phyloP scores from a whole-genome alignment of 345 rosid species.

The Alliaria petiolata region DNA sequence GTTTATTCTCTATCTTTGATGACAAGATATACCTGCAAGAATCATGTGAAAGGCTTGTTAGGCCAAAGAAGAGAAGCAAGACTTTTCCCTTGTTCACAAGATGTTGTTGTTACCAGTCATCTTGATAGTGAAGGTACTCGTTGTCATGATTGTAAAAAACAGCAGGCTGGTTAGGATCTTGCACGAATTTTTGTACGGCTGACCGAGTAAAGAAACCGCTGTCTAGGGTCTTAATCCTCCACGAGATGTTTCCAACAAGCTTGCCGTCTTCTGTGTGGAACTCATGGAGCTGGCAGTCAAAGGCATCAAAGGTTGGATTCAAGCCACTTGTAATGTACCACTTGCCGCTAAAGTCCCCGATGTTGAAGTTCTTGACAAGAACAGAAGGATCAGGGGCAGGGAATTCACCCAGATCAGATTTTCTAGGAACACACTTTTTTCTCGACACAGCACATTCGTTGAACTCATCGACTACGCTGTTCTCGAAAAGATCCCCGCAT shows the following conservation, averaged over 20 bases:
- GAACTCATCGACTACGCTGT: constrained; percentile 84
- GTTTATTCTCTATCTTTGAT: constrained; percentile 63
- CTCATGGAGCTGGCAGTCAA: constrained; percentile 87
- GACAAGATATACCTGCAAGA: constrained; percentile 77
- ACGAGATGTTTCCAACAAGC: constrained; percentile 73
- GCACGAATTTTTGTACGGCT: constrained; percentile 60
- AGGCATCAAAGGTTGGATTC: constrained; percentile 82
- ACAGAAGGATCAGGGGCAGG: constrained; percentile 75
- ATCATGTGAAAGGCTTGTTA: background rate
- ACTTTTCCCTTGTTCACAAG: background rate
- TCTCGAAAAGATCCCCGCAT: constrained; percentile 91
- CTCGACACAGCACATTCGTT: constrained; percentile 91
- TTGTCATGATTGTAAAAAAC: constrained; percentile 81
- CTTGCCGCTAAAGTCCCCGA: constrained; percentile 71
- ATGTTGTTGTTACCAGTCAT: constrained; percentile 66
- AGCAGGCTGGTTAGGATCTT: constrained; percentile 75
- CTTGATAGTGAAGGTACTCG: constrained; percentile 93
- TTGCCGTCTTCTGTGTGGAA: constrained; percentile 65
- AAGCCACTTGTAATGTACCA: constrained; percentile 93
- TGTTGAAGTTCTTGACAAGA: constrained; percentile 70
- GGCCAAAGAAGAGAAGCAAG: background rate
- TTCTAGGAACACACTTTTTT: constrained; percentile 85
- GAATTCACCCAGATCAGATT: constrained; percentile 87
- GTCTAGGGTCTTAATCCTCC: constrained; percentile 85
- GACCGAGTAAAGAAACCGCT: constrained; percentile 74